Conservation (phyloP, 2,329 filamentous ascomycete genomes). For the Ascomycota sp. region DNA sequence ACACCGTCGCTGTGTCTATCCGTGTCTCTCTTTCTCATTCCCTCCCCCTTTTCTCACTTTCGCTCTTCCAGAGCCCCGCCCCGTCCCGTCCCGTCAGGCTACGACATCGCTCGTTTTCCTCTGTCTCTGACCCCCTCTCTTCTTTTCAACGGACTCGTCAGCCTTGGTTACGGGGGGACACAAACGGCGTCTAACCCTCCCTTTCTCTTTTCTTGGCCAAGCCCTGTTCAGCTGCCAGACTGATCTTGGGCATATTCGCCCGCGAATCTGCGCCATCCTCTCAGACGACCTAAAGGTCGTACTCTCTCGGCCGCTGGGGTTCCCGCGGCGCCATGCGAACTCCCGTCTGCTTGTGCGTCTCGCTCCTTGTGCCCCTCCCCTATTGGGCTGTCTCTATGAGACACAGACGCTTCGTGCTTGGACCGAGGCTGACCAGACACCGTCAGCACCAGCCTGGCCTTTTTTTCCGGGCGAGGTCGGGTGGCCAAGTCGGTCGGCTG, state of each 20-base stretch:
- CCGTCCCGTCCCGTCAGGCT: no score
- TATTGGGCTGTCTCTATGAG: no score
- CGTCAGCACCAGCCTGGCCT: background rate
- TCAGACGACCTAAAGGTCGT: background rate
- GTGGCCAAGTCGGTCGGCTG: no score
- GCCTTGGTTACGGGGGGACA: background rate
- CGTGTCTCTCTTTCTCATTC: background rate
- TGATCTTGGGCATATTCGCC: background rate
- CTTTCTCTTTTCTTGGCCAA: no score
- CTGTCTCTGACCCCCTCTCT: background rate
- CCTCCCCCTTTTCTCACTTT: background rate
- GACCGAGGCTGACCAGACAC: background rate
- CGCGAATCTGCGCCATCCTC: background rate
- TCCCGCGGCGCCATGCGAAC: constrained; percentile 5
- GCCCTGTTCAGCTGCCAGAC: no score
- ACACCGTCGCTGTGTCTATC: background rate
- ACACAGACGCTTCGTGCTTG: background rate
- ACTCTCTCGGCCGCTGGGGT: constrained; percentile 1
- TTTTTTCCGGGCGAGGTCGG: no score
- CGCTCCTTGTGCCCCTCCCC: background rate
- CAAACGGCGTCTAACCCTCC: no score
- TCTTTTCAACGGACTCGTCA: background rate
- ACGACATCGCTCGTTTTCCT: background rate
- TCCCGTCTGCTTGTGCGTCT: constrained; percentile 1
- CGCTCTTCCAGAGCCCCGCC: background rate